Evolutionary conservation across 1,284 basidiomycete species (phyloP), one percentile per base, ranked within the genome.

Genomic region (Ganoderma meredithae): DNA sequence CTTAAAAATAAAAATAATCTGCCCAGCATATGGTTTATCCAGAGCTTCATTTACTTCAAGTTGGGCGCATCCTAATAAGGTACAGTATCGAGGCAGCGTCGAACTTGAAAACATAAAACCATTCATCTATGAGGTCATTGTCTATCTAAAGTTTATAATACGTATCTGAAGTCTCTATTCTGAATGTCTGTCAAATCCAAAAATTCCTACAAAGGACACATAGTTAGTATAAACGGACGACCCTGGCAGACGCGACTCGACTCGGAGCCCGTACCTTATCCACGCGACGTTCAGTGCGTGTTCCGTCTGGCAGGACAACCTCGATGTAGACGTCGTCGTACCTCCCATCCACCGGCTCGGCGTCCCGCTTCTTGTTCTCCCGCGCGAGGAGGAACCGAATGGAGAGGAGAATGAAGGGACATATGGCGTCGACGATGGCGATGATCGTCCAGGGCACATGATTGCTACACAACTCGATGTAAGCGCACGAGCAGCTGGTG

Each of bases 301-400:
- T 82, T 17, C 90, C 89, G 69, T 90, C 83, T 36, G 80, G 79
- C 49, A 78, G 80, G 53, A 80, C 76, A 64, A 81, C 83, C 76
- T 88, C 89, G 65, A 89, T 85, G 77, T 87, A 90, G n/a, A 88
- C 87, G 65, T 88, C 85, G 71, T 89, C 90, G 72, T 89, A 92
- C 17, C 81, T 84, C 17, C 84, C 82, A 66, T 87, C 85, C 43
- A 79, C 84, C 53, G 82, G 85, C 77, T 89, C 90, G 2, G 77
- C 76, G 70, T 93, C 90, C 3, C 92, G 83, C 15, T 82, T 80
- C 64, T 82, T 84, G 77, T 93, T 93, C 81, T 94, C 93, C 25
- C 82, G 81, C 10, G 80, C 79, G 67, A 95, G 85, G 60, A 88
- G 73, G 70, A 75, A 80, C 17, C 90, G 87, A 67, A 90, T 88